Conservation (phyloP, 345 rosid species). For the Noccaea caerulescens region DNA sequence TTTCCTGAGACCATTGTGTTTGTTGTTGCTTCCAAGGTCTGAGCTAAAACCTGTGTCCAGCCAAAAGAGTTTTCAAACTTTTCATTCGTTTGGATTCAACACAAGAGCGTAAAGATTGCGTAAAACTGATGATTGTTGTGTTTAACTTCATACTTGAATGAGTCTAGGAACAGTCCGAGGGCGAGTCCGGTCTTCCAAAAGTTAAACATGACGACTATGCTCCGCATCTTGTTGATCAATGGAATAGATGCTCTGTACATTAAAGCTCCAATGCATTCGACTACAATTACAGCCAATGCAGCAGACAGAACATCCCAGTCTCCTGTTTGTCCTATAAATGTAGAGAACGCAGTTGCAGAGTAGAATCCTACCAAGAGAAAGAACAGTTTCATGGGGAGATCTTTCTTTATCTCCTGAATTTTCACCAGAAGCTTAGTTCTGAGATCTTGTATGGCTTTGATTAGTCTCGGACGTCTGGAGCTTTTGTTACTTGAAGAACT, state of each 20-base stretch:
- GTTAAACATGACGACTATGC: constrained; percentile 70
- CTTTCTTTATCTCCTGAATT: constrained; percentile 62
- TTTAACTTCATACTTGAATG: constrained; percentile 72
- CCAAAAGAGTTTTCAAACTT: constrained; percentile 23
- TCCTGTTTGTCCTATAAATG: constrained; percentile 94
- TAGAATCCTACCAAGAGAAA: constrained; percentile 91
- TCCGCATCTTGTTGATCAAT: constrained; percentile 51
- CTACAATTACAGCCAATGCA: constrained; percentile 72
- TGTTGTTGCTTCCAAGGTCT: constrained; percentile 11
- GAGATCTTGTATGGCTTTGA: constrained; percentile 61
- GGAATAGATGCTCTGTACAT: constrained; percentile 74
- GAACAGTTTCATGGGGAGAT: constrained; percentile 70
- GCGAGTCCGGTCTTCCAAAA: constrained; percentile 92
- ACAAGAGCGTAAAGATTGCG: constrained; percentile 24
- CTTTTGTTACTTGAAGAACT: constrained; percentile 40
- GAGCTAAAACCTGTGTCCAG: constrained; percentile 40
- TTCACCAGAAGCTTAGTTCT: constrained; percentile 58
- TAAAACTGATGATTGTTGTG: constrained; percentile 24
- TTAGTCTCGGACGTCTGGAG: constrained; percentile 60
- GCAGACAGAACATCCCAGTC: constrained; percentile 99
- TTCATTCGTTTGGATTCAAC: constrained; percentile 6
- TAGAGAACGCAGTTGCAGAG: constrained; percentile 63
- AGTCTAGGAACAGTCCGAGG: constrained; percentile 93
- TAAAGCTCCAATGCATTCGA: constrained; percentile 92
- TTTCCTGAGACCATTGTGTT: not conserved